These are phyloP conservation scores for Leccinum rimulosum DNA, from an alignment of 768 basidiomycete genomes.

Conservation along the genomic window DNA sequence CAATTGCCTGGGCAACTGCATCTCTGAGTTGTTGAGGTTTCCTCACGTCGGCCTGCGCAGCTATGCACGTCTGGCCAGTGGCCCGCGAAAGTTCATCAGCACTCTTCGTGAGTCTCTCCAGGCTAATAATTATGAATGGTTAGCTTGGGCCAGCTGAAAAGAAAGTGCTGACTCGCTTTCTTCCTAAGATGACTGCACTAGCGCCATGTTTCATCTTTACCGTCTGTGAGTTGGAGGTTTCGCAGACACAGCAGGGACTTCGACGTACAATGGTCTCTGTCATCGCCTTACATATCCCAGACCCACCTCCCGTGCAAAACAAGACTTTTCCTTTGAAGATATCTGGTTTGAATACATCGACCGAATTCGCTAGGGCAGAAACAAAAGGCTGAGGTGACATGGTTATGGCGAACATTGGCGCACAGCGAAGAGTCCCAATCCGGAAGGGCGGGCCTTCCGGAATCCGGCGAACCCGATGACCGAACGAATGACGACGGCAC, in stretches of 20 bases:
- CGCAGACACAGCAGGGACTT: not conserved
- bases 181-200: slow-evolving; percentile 76
- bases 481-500: no score
- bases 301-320: slow-evolving; percentile 89
- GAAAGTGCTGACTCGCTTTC: slow-evolving; percentile 58
- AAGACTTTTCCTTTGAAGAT: slow-evolving; percentile 90
- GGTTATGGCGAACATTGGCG: not conserved
- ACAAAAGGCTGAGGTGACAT: slow-evolving; percentile 43
- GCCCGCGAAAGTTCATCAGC: slow-evolving; percentile 67
- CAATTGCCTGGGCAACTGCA: slow-evolving; percentile 74
- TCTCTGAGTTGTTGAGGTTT: slow-evolving; percentile 65
- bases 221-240: slow-evolving; percentile 6
- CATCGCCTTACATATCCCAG: slow-evolving; percentile 91
- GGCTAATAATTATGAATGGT: slow-evolving; percentile 37
- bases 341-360: slow-evolving; percentile 67
- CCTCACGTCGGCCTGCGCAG: slow-evolving; percentile 80
- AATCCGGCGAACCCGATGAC: no score
- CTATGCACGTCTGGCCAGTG: slow-evolving; percentile 71
- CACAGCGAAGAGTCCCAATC: no score
- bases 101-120: slow-evolving; percentile 65
- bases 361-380: slow-evolving; percentile 51
- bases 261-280: slow-evolving; percentile 71
- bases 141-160: not conserved
- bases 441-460: no score
- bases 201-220: slow-evolving; percentile 81